Evolutionary conservation across 345 rosid species (phyloP).

Genomic region (Schrenkiella parvula): DNA sequence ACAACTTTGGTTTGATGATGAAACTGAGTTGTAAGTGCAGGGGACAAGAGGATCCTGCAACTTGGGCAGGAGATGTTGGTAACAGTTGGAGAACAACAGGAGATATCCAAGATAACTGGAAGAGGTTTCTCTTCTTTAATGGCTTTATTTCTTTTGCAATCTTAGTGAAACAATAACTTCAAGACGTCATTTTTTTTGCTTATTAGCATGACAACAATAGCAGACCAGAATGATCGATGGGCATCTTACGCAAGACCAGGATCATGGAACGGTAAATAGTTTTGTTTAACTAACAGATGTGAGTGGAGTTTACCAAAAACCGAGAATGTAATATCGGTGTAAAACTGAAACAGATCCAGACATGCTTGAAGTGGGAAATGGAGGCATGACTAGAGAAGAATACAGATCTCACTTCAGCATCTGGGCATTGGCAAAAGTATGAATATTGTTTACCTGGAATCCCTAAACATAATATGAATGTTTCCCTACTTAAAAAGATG

Average conservation of each 20-base stretch:
- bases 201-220: slow-evolving; percentile 64
- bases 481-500: not conserved
- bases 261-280: slow-evolving; percentile 74
- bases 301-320: not conserved
- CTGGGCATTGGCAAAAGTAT: slow-evolving; percentile 88
- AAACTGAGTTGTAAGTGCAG: slow-evolving; percentile 30
- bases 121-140: slow-evolving; percentile 40
- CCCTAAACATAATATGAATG: not conserved
- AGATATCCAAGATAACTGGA: slow-evolving; percentile 71
- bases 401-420: slow-evolving; percentile 83
- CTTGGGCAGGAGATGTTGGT: slow-evolving; percentile 75
- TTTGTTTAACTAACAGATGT: not conserved
- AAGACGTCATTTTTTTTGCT: not conserved
- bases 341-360: slow-evolving; percentile 70
- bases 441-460: not conserved
- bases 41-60: slow-evolving; percentile 90
- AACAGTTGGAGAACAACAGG: slow-evolving; percentile 96
- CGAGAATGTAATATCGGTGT: not conserved
- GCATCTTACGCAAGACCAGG: slow-evolving; percentile 87
- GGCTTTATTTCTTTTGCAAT: not conserved
- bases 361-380: slow-evolving; percentile 98
- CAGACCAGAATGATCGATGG: slow-evolving; percentile 68
- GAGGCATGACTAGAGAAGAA: slow-evolving; percentile 85
- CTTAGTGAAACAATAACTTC: not conserved
- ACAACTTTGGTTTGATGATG: not conserved